Base-by-base conservation (phyloP, 139 green algal species). In the Gonium pectorale region DNA sequence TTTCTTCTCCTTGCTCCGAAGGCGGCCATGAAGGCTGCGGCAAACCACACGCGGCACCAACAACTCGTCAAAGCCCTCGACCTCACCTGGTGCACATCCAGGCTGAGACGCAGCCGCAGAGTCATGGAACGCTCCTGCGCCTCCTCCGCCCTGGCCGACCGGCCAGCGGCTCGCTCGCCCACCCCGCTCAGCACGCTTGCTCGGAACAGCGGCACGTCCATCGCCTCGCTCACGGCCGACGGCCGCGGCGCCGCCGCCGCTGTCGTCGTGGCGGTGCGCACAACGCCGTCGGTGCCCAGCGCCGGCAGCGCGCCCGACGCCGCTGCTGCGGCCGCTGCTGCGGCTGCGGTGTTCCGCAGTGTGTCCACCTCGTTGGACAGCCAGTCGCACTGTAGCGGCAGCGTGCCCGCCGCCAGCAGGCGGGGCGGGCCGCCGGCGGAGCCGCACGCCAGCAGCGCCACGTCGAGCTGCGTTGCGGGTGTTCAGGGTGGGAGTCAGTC, bases 371-470 rank as follows among this genome's bases (percentile, higher is more conserved):
- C 72, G 17, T 64, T 67, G 29, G 79, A 68, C 59, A 91, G 71
- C 88, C 88, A 91, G 52, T 85, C 78, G 62, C 66, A 89, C 7
- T 73, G 78, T 29, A 94, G 60, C 0, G 69, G 49, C 49, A 88
- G 35, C 27, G 21, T 44, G 26, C 59, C 78, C 7, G 27, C 70
- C 22, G 74, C 91, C 37, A 96, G 44, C 22, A 74, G 26, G 5
- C 49, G 40, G 6, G 89, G 89, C 1, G 68, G 35, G 31, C 91
- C 91, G 27, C 79, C 73, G 9, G 86, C 67, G 0, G 64, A 86
- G 5, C 83, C 87, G 19, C 68, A 86, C 22, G 92, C 89, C 56
- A 80, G 78, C 52, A 96, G 79, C 22, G 71, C 21, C 29, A 81
- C 56, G 35, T 87, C 81, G 24, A 87, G 27, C 81, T 87, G 80